Conservation (phyloP, 805 yeast genomes). For the Lipomyces yamanashiensis region DNA sequence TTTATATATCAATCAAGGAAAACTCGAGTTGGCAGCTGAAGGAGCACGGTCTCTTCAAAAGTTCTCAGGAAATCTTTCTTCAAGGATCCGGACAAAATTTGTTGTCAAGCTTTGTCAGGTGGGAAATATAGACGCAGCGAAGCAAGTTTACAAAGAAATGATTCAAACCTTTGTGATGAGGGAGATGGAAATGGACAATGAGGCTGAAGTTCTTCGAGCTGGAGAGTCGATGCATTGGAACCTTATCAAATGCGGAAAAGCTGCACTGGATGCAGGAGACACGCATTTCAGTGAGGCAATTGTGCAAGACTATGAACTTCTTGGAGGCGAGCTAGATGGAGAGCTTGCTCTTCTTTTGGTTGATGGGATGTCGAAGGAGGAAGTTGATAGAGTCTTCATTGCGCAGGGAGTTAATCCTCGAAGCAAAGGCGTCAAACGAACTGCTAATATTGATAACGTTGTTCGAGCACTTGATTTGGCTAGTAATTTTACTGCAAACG, state of each 20-base stretch:
- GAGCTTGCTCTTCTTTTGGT: conserved; percentile 14
- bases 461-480: conserved; percentile 7
- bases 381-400: conserved; percentile 6
- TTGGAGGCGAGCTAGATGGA: conserved; percentile 12
- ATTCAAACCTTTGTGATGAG: not conserved
- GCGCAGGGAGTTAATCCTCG: not conserved
- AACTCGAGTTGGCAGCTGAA: conserved; percentile 21
- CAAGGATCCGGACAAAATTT: conserved; percentile 4
- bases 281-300: conserved; percentile 13
- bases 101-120: conserved; percentile 18
- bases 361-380: conserved; percentile 12
- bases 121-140: conserved; percentile 16
- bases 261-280: conserved; percentile 23
- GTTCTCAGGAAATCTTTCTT: conserved; percentile 10
- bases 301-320: conserved; percentile 15
- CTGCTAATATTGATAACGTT: not conserved
- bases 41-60: conserved; percentile 16
- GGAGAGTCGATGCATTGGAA: conserved; percentile 2
- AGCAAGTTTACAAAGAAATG: conserved; percentile 16
- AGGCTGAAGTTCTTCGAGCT: not conserved
- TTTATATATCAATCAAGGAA: conserved; percentile 12
- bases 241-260: conserved; percentile 16
- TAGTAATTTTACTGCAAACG: not conserved
- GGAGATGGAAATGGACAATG: not conserved
- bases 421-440: not conserved